Percentiles rank a stretch among this genome's conserved stretches.
Conservation (phyloP, 2,329 filamentous ascomycete genomes). For the Beauveria asiatica region DNA sequence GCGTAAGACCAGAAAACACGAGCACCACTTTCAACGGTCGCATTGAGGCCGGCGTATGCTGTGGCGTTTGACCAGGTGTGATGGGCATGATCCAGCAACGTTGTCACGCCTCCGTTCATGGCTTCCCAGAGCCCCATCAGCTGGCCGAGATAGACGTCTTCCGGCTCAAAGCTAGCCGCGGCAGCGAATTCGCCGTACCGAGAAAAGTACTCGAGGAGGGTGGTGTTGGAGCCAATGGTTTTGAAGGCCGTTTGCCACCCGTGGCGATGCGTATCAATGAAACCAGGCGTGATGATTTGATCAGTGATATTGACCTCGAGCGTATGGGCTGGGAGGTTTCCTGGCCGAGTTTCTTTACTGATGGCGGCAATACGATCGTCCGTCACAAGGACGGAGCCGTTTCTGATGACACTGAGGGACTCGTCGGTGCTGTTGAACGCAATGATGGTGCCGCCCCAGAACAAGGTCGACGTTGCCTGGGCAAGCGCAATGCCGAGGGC, state of each 20-base stretch:
- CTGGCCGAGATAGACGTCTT: slow-evolving; percentile 4
- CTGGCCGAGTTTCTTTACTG: neutral
- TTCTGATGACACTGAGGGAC: slow-evolving; percentile 27
- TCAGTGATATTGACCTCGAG: slow-evolving; percentile 39
- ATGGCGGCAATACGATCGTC: neutral
- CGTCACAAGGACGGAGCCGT: slow-evolving; percentile 32
- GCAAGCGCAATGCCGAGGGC: neutral
- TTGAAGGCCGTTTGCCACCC: slow-evolving; percentile 48
- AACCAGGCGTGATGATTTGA: slow-evolving; percentile 46
- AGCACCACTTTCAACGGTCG: slow-evolving; percentile 38
- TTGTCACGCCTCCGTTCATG: slow-evolving; percentile 1
- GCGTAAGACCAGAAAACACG: slow-evolving; percentile 39
- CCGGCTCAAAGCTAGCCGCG: slow-evolving; percentile 23
- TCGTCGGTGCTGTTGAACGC: slow-evolving; percentile 28
- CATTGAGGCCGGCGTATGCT: slow-evolving; percentile 35
- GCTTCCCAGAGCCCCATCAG: slow-evolving; percentile 4
- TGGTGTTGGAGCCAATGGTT: slow-evolving; percentile 43
- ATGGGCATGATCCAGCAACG: slow-evolving; percentile 6
- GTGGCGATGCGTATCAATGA: slow-evolving; percentile 49
- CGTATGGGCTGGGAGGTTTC: neutral
- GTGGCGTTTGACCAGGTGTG: slow-evolving; percentile 15
- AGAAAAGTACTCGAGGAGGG: slow-evolving; percentile 37
- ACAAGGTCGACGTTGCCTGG: slow-evolving; percentile 13
- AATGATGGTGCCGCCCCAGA: slow-evolving; percentile 31
- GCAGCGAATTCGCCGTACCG: slow-evolving; percentile 11